A percentile compares a stretch with the other conserved stretches of the same genome.
These are phyloP conservation scores for Carnegiea gigantea DNA, from an alignment of 179 eudicot species.

Conservation along the genomic window DNA sequence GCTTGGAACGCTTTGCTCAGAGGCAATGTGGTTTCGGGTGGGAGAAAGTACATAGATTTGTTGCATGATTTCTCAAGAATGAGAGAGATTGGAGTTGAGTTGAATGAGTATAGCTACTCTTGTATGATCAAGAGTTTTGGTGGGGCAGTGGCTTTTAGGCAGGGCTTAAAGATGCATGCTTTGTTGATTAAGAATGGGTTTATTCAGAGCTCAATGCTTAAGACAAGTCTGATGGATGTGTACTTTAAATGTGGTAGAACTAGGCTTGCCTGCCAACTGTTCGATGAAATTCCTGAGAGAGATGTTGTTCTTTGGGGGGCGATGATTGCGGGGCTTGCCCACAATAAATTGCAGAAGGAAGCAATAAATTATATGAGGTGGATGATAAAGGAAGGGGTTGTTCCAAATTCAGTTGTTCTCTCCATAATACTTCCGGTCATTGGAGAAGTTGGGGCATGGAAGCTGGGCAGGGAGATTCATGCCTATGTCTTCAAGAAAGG, in stretches of 20 bases:
- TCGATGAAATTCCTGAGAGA: constrained; percentile 63
- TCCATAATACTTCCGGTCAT: constrained; percentile 67
- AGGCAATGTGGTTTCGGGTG: constrained; percentile 72
- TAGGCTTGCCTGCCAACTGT: constrained; percentile 59
- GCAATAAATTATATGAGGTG: constrained; percentile 54
- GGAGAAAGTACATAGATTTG: constrained; percentile 43
- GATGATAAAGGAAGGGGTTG: constrained; percentile 61
- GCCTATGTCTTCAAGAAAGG: constrained; percentile 63
- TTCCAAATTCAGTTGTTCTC: constrained; percentile 67
- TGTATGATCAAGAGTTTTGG: constrained; percentile 88
- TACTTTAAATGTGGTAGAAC: constrained; percentile 84
- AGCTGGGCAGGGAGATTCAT: constrained; percentile 73
- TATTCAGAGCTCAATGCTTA: constrained; percentile 42
- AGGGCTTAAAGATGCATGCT: constrained; percentile 69
- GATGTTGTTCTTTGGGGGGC: constrained; percentile 91
- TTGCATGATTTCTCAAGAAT: constrained; percentile 44
- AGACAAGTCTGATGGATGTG: constrained; percentile 77
- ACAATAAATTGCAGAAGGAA: constrained; percentile 54
- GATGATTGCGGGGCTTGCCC: constrained; percentile 83
- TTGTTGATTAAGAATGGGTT: constrained; percentile 82
- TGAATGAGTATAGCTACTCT: constrained; percentile 75
- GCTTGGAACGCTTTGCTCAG: constrained; percentile 95
- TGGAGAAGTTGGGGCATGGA: constrained; percentile 56
- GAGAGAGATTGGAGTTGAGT: constrained; percentile 72
- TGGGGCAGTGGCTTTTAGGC: constrained; percentile 54